Base-by-base conservation (phyloP, 169 alveolate genomes). In the Plasmodium vivax region DNA sequence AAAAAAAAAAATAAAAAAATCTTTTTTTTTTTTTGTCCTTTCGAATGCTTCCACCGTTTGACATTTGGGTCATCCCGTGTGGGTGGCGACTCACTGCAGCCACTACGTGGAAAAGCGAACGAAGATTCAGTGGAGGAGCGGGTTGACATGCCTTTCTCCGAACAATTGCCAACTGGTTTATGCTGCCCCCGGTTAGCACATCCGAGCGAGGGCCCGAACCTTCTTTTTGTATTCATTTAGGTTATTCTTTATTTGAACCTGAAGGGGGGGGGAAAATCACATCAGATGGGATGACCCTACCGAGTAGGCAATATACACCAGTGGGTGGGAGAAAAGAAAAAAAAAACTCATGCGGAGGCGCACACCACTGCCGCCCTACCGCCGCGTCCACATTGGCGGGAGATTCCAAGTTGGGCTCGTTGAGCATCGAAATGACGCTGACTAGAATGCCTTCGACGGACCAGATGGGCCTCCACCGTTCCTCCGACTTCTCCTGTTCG, bases 331-430 rank as follows among this genome's bases (percentile, higher is more conserved):
- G 12, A 19, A 43, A 51, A 5, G n/a, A 2, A 27, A 47, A 10
- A 82, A 51, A 82, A 54, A 82, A 56, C 16, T 51, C 14, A 27
- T 19, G 75, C 75, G 30, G 3, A 23, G 75, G 34, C 27, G 9
- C 34, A 62, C 27, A 58, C 27, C 14, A 62, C 27, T 19, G 6
- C 6, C 14, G 51, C 79, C 81, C 34, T 90, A 97, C 97, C 45
- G 99, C 99, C 27, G 99, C 99, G 96, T 98, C 99, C 62, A 98
- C 98, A 95, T 98, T 98, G 16, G 99, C 99, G 16, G 99, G 99
- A 9, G 99, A 98, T 92, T 98, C 99, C 47, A 98, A 74, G 95
- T 99, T 99, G 12, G 99, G 99, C 72, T 98, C 99, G 62, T 98
- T 98, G 47, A 99, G 96, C 99, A 99, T 98, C 14, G 99, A 98